Base-by-base conservation (phyloP, 2,329 filamentous ascomycete genomes). In the Blastomyces emzantsi region DNA sequence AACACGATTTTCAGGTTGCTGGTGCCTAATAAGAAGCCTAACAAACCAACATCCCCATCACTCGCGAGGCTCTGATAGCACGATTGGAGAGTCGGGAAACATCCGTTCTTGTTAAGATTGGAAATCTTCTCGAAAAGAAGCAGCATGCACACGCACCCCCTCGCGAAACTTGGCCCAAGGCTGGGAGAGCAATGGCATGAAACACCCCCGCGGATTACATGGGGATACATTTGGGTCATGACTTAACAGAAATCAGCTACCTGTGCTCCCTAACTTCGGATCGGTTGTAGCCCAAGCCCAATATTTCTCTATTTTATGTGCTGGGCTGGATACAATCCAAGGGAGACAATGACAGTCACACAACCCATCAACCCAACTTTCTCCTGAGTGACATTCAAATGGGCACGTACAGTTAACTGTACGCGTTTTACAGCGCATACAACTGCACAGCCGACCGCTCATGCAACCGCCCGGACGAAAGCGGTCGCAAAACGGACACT, bases 381-480 rank as follows among this genome's bases (percentile, higher is more conserved):
- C 33, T 33, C 33, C 33, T 56, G 52, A 22, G 52, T 17, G 28
- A 56, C 52, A 56, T 36, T 22, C 11, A 56, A 45, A 19, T 45
- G 33, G 33, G 33, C 33, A 11, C 17, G 52, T 56, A 56, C 52
- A n/a, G 25, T 25, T 52, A 28, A 30, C 13, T 49, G 43, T 36
- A 36, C 33, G 33, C 11, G 33, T 11, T 36, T 2, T 30, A 30
- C n/a, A 22, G 45, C n/a, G 8, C 43, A 43, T 43, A 43, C 25
- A 30, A 7, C 52, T 56, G 30, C n/a, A 56, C 30, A 36, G 25
- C 25, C 51, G 25, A 9, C 47, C 47, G 1, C 47, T 56, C 30
- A 9, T 41, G 55, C 55, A 58, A 43, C 22, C 36, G 3, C 55
- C 55, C 36, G 55, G 41, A 41, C 36, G 55, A 57, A 57, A 57